Conservation (phyloP, 306 rosid species). For the Pyrus bretschneideri region DNA sequence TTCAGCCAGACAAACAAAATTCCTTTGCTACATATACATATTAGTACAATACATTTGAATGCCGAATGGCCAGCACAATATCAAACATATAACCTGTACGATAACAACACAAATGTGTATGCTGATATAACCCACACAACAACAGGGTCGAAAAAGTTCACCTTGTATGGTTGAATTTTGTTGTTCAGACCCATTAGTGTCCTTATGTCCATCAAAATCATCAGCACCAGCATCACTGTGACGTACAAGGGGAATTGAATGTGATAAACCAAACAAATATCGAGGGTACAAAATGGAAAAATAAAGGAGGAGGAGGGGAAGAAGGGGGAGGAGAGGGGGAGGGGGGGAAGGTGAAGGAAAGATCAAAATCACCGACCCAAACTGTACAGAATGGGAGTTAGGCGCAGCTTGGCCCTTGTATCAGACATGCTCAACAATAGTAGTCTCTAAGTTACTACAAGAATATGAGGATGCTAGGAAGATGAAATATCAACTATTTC, state of each 20-base stretch:
- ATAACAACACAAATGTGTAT: not conserved
- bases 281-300: no score
- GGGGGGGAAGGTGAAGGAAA: no score
- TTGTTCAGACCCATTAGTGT: slow-evolving; percentile 25
- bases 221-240: slow-evolving; percentile 31
- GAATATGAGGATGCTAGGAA: not conserved
- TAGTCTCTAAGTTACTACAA: not conserved
- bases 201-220: slow-evolving; percentile 23
- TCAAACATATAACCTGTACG: not conserved
- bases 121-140: not conserved
- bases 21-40: not conserved
- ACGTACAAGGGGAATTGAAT: not conserved
- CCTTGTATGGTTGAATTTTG: slow-evolving; percentile 28
- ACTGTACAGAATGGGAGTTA: not conserved
- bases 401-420: not conserved
- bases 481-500: not conserved
- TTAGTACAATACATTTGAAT: not conserved
- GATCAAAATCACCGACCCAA: not conserved
- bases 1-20: not conserved
- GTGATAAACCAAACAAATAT: not conserved
- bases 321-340: no score
- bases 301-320: not conserved
- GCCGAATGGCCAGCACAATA: not conserved
- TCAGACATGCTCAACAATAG: not conserved
- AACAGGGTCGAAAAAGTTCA: slow-evolving; percentile 6